Base-by-base conservation (phyloP, 192 early-diverging fungal genomes). In the Backusella parvicylindrica region DNA sequence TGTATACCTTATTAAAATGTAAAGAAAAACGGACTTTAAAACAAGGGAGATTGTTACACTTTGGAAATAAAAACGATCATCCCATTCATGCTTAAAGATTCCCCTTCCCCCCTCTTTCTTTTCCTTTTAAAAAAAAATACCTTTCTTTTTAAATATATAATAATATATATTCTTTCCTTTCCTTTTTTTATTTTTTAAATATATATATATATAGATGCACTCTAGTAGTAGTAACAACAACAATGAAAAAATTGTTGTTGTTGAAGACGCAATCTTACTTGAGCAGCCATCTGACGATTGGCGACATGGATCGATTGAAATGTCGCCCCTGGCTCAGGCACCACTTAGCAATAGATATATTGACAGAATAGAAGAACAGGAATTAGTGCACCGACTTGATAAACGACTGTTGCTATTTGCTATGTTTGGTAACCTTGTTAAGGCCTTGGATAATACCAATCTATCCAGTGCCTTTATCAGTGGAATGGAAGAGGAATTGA, bases 401-500 rank as follows among this genome's bases (percentile, higher is more conserved):
- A 75, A 75, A 43, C 70, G 81, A 16, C 53, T 82, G 16, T 38
- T 82, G n/a, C 38, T 65, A 13, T 82, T 82, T 73, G 81, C 81
- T 31, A 82, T 82, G 81, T 68, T 79, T 64, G 81, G 81, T n/a
- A 78, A 82, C 43, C 35, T 82, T 3, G 71, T 82, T 33, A 82
- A 82, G 60, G 70, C 77, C 11, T n/a, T 82, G 7, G 81, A 82
- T 64, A 79, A 73, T 50, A 70, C 73, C 1, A 82, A 82, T 38
- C 49, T 63, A 79, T 77, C 28, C 11, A 82, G 75, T 69, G 81
- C 81, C 0, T 82, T 75, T 64, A 82, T 82, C 32, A 82, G 81
- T 63, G 81, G 81, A 6, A 75, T 82, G 71, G 81, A 82, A 78
- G 81, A 82, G 67, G 81, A 82, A 38, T 68, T 82, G 18, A 43